Evolutionary conservation across 2,329 filamentous ascomycete genomes (phyloP).

Genomic region (Clonostachys solani): DNA sequence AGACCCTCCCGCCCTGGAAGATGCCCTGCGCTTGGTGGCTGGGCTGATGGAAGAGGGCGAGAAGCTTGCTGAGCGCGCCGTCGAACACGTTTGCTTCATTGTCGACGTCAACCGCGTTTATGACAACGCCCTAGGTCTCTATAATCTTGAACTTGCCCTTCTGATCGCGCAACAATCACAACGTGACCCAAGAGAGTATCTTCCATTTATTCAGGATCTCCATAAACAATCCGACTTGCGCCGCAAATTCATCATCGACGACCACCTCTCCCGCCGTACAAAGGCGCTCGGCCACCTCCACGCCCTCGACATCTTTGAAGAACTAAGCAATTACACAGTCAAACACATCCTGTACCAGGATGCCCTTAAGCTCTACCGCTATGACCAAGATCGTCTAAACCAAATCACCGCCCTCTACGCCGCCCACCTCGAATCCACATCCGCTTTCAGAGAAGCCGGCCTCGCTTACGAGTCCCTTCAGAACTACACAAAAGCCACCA

Average conservation of each 20-base stretch:
- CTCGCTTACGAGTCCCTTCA: constrained; percentile 84
- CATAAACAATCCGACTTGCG: constrained; percentile 69
- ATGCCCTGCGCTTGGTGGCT: constrained; percentile 76
- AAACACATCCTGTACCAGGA: constrained; percentile 77
- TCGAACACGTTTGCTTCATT: constrained; percentile 97
- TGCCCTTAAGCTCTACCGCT: constrained; percentile 79
- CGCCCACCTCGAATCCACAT: constrained; percentile 67
- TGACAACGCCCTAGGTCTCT: constrained; percentile 83
- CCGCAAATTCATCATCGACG: constrained; percentile 80
- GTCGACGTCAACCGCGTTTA: constrained; percentile 91
- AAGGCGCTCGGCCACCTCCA: constrained; percentile 81
- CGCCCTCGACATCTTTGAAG: constrained; percentile 68
- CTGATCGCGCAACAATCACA: constrained; percentile 94
- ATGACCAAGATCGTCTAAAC: constrained; percentile 63
- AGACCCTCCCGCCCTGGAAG: constrained; percentile 80
- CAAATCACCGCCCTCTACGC: constrained; percentile 77
- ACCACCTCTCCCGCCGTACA: constrained; percentile 70
- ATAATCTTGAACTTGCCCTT: constrained; percentile 85
- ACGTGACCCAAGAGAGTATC: constrained; percentile 90
- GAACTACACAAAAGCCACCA: constrained; percentile 70
- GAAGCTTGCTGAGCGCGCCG: constrained; percentile 76
- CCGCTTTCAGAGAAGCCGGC: constrained; percentile 80
- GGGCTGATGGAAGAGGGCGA: constrained; percentile 65
- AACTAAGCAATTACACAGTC: constrained; percentile 71
- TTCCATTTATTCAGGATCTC: constrained; percentile 87